Base-by-base conservation (phyloP, 2,329 filamentous ascomycete genomes). In the Talaromyces sp. region DNA sequence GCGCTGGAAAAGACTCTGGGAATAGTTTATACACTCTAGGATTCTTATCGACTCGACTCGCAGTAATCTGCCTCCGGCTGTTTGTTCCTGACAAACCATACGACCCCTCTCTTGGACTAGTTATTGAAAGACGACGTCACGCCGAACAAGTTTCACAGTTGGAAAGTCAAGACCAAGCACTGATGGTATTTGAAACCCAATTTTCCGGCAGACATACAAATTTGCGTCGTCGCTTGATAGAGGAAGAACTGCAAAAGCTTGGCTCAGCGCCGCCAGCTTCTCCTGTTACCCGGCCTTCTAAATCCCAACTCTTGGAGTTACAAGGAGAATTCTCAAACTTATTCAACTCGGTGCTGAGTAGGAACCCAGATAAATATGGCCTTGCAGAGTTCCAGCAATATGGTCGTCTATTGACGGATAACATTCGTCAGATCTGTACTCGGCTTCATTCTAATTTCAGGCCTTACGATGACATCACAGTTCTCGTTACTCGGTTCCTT, bases 61-160 rank as follows among this genome's bases (percentile, higher is more conserved):
- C 91, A 1, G 76, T 93, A 23, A 88, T 88, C 16, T 85, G 89
- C 44, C 81, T 98, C 55, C 85, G 85, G 64, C 81, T 97, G 2
- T 97, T 94, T 70, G 87, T 98, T 2, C 93, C 96, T 0, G 89
- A 96, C 73, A 88, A 89, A 66, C 84, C 90, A 3, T 95, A 94
- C 69, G 95, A 99, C 73, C 95, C 95, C 1, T 87, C 86, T 1
- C 72, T 87, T 36, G 79, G 79, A 56, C 76, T 84, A 6, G 80
- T 81, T 58, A 83, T 96, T 18, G 88, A 92, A 67, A 84, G 86
- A 23, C 75, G 82, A 59, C 78, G 85, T 27, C 82, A 89, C 70
- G 72, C 79, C 18, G 79, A 87, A 61, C 81, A 89, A 44, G 83
- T 85, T 54, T 66, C 72, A 3, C 78, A 82, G 9, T 75, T 96